A percentile compares a stretch with the other conserved stretches of the same genome.
Conservation (phyloP, 2,329 filamentous ascomycete genomes). For the Fusarium coffeatum region DNA sequence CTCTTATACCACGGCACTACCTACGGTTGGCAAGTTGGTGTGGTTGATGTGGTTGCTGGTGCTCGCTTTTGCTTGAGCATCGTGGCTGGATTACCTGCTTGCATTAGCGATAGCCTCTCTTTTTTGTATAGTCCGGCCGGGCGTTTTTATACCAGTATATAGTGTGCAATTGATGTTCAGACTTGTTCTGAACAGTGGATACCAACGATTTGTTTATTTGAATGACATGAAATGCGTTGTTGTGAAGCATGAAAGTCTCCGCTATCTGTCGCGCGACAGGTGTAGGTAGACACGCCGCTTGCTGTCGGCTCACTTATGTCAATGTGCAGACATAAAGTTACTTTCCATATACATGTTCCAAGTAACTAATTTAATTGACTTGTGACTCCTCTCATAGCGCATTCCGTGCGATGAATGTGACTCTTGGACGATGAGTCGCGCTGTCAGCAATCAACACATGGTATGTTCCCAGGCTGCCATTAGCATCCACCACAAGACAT, state of each 20-base stretch:
- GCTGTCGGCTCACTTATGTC: neutral
- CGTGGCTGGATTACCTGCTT: slow-evolving; percentile 30
- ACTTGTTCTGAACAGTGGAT: neutral
- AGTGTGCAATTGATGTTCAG: slow-evolving; percentile 14
- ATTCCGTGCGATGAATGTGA: neutral
- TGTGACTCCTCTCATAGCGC: neutral
- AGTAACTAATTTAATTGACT: fast-evolving
- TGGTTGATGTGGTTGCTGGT: slow-evolving; percentile 33
- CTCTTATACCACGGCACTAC: slow-evolving; percentile 47
- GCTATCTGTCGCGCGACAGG: neutral
- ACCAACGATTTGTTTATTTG: neutral
- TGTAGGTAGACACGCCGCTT: neutral
- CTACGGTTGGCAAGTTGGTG: slow-evolving; percentile 14
- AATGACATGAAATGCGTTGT: neutral
- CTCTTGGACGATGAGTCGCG: neutral
- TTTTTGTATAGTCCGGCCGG: slow-evolving; percentile 16
- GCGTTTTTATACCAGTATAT: slow-evolving; percentile 19
- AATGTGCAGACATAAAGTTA: neutral
- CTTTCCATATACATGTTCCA: fast-evolving
- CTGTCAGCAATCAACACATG: neutral
- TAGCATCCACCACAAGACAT: neutral
- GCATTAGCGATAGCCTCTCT: slow-evolving; percentile 38
- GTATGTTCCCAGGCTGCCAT: neutral
- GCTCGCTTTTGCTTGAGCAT: slow-evolving; percentile 48
- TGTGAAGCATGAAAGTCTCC: neutral